Percentiles rank a stretch among this genome's conserved stretches.
Evolutionary conservation across 164 flowering plant species (phyloP).

Genomic region (Echeveria elegans): DNA sequence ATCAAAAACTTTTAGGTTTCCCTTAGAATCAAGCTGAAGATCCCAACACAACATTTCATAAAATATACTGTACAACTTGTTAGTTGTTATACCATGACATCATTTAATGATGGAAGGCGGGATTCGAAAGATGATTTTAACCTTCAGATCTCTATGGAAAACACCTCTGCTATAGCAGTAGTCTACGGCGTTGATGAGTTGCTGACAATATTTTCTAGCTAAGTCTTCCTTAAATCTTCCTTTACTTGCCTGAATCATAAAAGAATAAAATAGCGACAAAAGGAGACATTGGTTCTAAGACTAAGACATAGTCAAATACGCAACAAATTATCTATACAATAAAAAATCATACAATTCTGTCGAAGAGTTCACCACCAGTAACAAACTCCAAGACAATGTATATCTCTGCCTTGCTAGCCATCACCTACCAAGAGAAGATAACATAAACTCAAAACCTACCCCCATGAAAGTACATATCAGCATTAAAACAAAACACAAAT

Average conservation of each 20-base stretch:
- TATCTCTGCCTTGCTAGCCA: constrained; percentile 93
- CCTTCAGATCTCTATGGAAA: constrained; percentile 91
- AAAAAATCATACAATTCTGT: constrained; percentile 68
- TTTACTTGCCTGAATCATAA: constrained; percentile 40
- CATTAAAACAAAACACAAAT: no score
- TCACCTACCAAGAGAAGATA: constrained; percentile 37
- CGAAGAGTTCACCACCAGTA: constrained; percentile 88
- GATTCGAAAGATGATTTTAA: constrained; percentile 6
- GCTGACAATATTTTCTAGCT: constrained; percentile 89
- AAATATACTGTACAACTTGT: neutral
- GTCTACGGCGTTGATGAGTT: constrained; percentile 91
- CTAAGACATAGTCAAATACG: neutral
- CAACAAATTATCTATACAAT: neutral
- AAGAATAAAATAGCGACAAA: neutral
- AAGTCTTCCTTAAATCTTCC: constrained; percentile 92
- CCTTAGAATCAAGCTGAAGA: constrained; percentile 86
- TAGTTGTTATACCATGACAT: neutral
- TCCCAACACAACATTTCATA: neutral
- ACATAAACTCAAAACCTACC: neutral
- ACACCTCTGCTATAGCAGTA: constrained; percentile 98
- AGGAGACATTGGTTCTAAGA: no score
- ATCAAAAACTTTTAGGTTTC: constrained; percentile 87
- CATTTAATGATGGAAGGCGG: neutral
- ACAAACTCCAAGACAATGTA: constrained; percentile 85
- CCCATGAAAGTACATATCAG: neutral